Percentiles rank a stretch among this genome's conserved stretches.
phyloP scores from a whole-genome alignment of 2,329 filamentous ascomycete species.

The Cladophialophora psammophila region DNA sequence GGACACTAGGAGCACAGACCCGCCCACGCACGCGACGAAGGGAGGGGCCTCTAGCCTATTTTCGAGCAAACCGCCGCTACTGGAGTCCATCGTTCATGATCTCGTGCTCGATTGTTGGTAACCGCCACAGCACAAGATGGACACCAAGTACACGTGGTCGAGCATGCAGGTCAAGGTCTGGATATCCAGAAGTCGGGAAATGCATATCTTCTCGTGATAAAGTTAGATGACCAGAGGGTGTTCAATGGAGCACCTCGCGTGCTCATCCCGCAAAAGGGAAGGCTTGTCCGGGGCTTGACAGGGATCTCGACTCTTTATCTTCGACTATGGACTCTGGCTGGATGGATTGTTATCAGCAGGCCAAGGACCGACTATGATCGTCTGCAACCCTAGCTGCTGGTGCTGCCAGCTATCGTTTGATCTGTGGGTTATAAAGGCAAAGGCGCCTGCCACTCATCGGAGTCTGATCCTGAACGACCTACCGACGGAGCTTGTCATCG shows the following conservation, averaged over 20 bases:
- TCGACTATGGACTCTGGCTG: constrained; percentile 16
- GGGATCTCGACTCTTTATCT: constrained; percentile 30
- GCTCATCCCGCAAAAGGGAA: constrained; percentile 29
- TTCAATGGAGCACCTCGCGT: constrained; percentile 22
- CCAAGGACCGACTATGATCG: not conserved
- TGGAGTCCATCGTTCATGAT: not conserved
- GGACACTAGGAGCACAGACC: not conserved
- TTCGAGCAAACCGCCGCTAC: not conserved
- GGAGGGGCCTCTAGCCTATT: not conserved
- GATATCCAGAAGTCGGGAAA: not conserved
- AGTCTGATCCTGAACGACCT: not conserved
- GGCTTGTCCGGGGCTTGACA: constrained; percentile 25
- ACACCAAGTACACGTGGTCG: constrained; percentile 6
- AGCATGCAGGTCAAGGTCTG: not conserved
- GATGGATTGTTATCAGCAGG: constrained; percentile 26
- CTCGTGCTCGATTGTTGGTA: not conserved
- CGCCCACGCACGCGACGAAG: not conserved
- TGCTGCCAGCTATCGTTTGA: constrained; percentile 10
- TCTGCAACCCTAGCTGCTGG: constrained; percentile 15
- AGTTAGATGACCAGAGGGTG: not conserved
- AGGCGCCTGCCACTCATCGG: constrained; percentile 1
- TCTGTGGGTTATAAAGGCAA: constrained; percentile 29
- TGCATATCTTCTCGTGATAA: not conserved
- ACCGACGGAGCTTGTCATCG: constrained; percentile 1
- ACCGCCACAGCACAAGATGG: not conserved